Percentiles rank a stretch among this genome's conserved stretches.
Conservation (phyloP, 495 filamentous ascomycete species). For the Umbilicaria muhlenbergii region DNA sequence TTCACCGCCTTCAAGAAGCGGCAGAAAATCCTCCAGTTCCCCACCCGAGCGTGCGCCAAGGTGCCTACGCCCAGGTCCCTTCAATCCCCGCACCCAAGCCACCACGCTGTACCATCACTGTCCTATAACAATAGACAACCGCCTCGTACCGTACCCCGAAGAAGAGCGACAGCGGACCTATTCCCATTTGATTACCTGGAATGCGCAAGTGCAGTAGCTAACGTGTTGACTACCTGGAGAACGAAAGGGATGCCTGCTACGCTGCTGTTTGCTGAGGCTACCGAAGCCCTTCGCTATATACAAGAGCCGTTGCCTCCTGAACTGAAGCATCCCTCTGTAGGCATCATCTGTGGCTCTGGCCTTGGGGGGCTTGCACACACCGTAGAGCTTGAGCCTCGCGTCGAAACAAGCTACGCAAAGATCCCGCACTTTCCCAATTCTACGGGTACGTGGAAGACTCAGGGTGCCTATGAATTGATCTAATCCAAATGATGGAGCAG, state of each 20-base stretch:
- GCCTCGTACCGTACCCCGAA: too few species aligned
- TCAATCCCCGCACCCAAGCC: too few species aligned
- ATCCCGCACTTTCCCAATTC: conserved; percentile 52
- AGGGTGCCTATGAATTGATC: neutral
- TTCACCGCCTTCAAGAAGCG: too few species aligned
- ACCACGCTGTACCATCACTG: too few species aligned
- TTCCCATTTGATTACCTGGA: too few species aligned
- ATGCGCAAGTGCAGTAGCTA: too few species aligned
- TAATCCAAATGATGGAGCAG: conserved; percentile 19
- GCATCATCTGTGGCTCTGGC: conserved; percentile 62
- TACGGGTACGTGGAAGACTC: conserved; percentile 34
- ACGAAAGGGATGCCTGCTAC: neutral
- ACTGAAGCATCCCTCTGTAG: conserved; percentile 40
- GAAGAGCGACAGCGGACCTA: too few species aligned
- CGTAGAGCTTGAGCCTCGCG: conserved; percentile 33
- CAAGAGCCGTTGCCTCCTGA: conserved; percentile 23
- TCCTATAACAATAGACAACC: too few species aligned
- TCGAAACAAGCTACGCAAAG: conserved; percentile 43
- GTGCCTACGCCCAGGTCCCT: too few species aligned
- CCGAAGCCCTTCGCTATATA: conserved; percentile 25
- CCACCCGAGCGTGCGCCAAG: too few species aligned
- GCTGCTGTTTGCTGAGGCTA: conserved; percentile 20
- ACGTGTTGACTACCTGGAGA: too few species aligned
- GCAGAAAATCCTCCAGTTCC: too few species aligned
- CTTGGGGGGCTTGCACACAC: conserved; percentile 49